Percentiles rank a stretch among this genome's conserved stretches.
Conservation (phyloP, 1,139 yeast species). For the Ogataea hybrid region DNA sequence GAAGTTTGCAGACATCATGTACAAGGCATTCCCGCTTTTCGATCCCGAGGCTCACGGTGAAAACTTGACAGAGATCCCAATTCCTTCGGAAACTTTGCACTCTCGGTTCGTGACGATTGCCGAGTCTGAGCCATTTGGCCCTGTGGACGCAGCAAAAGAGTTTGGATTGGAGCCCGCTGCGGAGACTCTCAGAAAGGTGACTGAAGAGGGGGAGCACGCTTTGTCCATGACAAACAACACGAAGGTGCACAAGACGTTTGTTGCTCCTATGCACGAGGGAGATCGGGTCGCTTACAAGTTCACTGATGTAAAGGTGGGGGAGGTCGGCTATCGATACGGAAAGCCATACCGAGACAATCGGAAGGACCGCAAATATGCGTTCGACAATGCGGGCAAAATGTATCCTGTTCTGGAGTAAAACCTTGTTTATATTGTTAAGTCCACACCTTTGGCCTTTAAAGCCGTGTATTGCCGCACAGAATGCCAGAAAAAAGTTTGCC, state of each 20-base stretch:
- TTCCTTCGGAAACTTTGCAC: constrained; percentile 78
- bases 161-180: constrained; percentile 84
- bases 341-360: constrained; percentile 85
- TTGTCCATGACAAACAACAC: constrained; percentile 24
- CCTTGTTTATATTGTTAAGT: constrained; percentile 1
- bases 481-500: too few relatives aligned
- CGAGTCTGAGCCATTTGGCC: constrained; percentile 96
- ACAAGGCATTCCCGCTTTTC: constrained; percentile 80
- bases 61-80: constrained; percentile 90
- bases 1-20: constrained; percentile 59
- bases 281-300: constrained; percentile 71
- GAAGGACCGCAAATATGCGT: constrained; percentile 78
- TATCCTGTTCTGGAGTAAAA: constrained; percentile 35
- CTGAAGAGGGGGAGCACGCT: constrained; percentile 52
- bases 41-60: constrained; percentile 47
- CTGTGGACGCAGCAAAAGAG: constrained; percentile 90
- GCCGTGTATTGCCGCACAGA: too few relatives aligned
- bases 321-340: constrained; percentile 91
- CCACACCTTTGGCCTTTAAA: neutral
- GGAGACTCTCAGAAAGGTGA: constrained; percentile 63
- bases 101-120: constrained; percentile 88
- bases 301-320: constrained; percentile 73
- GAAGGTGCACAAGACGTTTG: constrained; percentile 32
- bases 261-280: constrained; percentile 51
- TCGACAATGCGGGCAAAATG: constrained; percentile 68